Conservation (phyloP, 371 early-diverging fungal species). For the Mortierella sp. region DNA sequence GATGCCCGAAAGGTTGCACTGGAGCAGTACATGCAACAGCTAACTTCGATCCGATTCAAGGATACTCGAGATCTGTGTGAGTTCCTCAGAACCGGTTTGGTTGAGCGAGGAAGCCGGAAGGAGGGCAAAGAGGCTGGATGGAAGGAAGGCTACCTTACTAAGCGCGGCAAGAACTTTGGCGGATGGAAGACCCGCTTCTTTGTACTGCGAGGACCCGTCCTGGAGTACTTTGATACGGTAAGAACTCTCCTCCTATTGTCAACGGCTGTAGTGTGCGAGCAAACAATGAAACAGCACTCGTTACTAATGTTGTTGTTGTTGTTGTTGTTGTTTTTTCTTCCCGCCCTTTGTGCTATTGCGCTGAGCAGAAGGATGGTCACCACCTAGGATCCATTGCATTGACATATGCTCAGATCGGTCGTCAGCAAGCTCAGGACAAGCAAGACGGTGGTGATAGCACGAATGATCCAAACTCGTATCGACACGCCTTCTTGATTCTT, state of each 20-base stretch:
- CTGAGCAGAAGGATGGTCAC: conserved; percentile 64
- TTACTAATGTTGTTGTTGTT: neutral
- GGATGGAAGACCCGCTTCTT: conserved; percentile 88
- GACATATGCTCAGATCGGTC: conserved; percentile 64
- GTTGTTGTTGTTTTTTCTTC: neutral
- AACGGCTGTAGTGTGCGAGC: too few relatives aligned
- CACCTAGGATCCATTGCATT: conserved; percentile 66
- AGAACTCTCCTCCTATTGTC: conserved; percentile 14
- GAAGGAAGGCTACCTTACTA: conserved; percentile 85
- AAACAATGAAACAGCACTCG: too few relatives aligned
- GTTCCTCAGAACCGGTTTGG: conserved; percentile 78
- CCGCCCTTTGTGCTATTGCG: neutral
- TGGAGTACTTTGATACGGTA: conserved; percentile 83
- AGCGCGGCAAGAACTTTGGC: conserved; percentile 88
- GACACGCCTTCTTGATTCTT: conserved; percentile 81
- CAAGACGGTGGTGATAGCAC: conserved; percentile 49
- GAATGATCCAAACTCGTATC: conserved; percentile 58
- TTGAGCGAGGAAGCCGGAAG: conserved; percentile 55
- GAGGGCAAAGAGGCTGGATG: conserved; percentile 46
- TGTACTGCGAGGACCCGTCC: conserved; percentile 62
- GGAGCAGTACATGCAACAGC: conserved; percentile 80
- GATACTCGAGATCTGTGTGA: conserved; percentile 77
- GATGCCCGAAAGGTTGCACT: conserved; percentile 78
- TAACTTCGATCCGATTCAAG: conserved; percentile 66
- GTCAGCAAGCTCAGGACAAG: conserved; percentile 54